Evolutionary conservation across 1,284 basidiomycete genomes (phyloP).

Genomic region (Ceratobasidium sp.): DNA sequence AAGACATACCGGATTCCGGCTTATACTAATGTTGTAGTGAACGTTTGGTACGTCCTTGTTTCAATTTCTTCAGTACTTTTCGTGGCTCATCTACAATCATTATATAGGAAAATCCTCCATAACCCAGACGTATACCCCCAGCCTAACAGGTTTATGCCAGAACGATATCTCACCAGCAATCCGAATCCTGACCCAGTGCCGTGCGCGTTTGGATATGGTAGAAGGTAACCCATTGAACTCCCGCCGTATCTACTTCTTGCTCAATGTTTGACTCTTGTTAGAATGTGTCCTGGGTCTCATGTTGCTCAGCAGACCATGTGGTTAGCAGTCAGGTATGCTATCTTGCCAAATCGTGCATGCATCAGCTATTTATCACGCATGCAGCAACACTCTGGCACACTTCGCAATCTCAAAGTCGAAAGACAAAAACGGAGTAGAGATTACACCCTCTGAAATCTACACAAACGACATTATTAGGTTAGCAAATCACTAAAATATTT

Average conservation of each 20-base stretch:
- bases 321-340: slow-evolving; percentile 33
- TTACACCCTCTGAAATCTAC: slow-evolving; percentile 21
- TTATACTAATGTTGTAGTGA: slow-evolving; percentile 21
- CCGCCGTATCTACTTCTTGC: background rate
- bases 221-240: background rate
- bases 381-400: slow-evolving; percentile 32
- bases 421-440: slow-evolving; percentile 29
- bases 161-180: slow-evolving; percentile 91
- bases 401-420: slow-evolving; percentile 38
- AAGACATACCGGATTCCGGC: slow-evolving; percentile 45
- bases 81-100: background rate
- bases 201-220: slow-evolving; percentile 40
- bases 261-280: background rate
- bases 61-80: background rate
- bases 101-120: slow-evolving; percentile 66
- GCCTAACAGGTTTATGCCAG: slow-evolving; percentile 87
- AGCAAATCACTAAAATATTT: background rate
- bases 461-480: slow-evolving; percentile 44
- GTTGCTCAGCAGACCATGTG: slow-evolving; percentile 42
- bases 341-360: background rate
- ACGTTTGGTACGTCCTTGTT: slow-evolving; percentile 22
- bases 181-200: slow-evolving; percentile 59
- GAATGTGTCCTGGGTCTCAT: slow-evolving; percentile 36
- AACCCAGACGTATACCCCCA: slow-evolving; percentile 91
- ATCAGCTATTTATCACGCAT: background rate